Conservation (phyloP, 192 early-diverging fungal species). For the Thamnidium elegans region DNA sequence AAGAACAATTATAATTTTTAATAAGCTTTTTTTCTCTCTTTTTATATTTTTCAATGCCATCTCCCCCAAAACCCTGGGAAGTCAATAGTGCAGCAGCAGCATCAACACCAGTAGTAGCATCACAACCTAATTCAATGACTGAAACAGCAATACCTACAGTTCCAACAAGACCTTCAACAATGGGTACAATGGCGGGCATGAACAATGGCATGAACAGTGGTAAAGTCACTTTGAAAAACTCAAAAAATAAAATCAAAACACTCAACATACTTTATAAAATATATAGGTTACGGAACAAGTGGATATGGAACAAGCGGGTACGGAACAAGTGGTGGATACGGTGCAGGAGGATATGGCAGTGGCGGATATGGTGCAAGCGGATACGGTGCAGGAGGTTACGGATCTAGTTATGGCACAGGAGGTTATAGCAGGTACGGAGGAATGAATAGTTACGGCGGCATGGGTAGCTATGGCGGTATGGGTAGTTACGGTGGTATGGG, state of each 20-base stretch:
- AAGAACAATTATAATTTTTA: no score
- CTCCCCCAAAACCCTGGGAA: conserved; percentile 79
- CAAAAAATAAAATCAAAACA: no score
- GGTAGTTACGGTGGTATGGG: conserved; percentile 38
- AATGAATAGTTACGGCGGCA: conserved; percentile 41
- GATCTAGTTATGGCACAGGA: conserved; percentile 40
- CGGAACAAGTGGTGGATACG: conserved; percentile 14
- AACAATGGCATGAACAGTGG: neutral
- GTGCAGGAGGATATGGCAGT: conserved; percentile 18
- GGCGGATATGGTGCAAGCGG: neutral
- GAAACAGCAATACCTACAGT: conserved; percentile 33
- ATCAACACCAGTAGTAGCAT: conserved; percentile 42
- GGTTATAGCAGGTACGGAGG: conserved; percentile 34
- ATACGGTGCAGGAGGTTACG: conserved; percentile 13
- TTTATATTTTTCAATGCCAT: conserved; percentile 34
- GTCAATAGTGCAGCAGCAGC: conserved; percentile 39
- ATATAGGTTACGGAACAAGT: neutral
- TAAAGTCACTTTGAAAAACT: neutral
- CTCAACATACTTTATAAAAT: no score
- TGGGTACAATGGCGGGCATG: neutral
- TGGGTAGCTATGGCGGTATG: conserved; percentile 30
- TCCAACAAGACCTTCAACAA: conserved; percentile 40
- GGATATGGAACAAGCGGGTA: neutral
- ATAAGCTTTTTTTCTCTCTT: no score
- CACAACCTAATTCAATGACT: conserved; percentile 26